Base-by-base conservation (phyloP, 768 basidiomycete species). In the Crassisporium funariophilum region DNA sequence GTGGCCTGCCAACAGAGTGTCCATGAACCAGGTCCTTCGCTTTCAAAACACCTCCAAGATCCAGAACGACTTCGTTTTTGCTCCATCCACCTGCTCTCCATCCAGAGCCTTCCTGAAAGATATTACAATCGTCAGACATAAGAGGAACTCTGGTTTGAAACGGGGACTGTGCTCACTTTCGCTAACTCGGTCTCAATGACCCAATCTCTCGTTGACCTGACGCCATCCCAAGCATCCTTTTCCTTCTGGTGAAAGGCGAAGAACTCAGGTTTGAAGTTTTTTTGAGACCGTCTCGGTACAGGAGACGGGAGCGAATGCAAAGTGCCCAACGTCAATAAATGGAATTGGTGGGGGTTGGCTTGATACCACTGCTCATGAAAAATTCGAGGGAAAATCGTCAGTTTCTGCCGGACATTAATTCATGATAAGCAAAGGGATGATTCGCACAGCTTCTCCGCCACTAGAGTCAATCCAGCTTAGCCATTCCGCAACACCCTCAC, bases 231-330 rank as follows among this genome's bases (percentile, higher is more conserved):
- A 4, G 82, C 82, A n/a, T 79, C 77, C 48, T 79, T 76, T 58
- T 82, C 79, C 57, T 69, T 74, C 21, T 70, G 67, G 11, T 83
- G 68, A 33, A 67, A 69, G 21, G 86, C 83, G 62, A 94, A 99
- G 69, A 88, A 92, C 22, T 83, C 80, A 3, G 93, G 91, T 68
- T 98, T 98, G 71, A 76, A 83, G 11, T 91, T 31, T 31, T 90
- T 93, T 64, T 98, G 97, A 8, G 77, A 79, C 1, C 74, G 79
- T 24, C 91, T 76, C 2, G 78, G 73, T 8, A 97, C 92, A 4
- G 97, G 97, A 1, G 83, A 81, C 0, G 97, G 97, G 3, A 99
- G 77, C 3, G 85, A 79, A 58, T 94, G 86, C n/a, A 97, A 72
- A 0, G 87, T 85, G 0, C 91, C 88, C n/a, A 94, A 69, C 2